Base-by-base conservation (phyloP, 2,329 filamentous ascomycete genomes). In the Aspergillus ochraceoroseus region DNA sequence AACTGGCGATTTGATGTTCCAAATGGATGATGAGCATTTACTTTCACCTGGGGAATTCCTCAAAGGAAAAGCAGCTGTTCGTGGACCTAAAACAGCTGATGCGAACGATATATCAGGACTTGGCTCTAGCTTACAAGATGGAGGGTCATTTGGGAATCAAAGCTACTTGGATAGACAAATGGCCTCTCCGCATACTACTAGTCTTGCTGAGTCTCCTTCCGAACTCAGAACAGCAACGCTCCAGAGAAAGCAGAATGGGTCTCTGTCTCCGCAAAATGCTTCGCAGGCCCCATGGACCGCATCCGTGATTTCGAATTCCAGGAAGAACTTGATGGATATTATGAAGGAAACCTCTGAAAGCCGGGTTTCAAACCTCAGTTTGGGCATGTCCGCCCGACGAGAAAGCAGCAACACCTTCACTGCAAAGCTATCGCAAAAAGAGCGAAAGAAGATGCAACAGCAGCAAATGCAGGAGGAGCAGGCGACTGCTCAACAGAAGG, bases 371-470 rank as follows among this genome's bases (percentile, higher is more conserved):
- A 75, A 72, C 38, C 52, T 79, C 13, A 75, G 74, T 1, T 52
- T 76, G 20, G 74, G 68, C 0, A 65, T 79, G 35, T 71, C 71
- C 5, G 64, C 62, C 15, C 65, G 71, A 36, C 64, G 68, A 14
- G 66, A 69, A 43, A 65, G 51, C 48, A 53, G 63, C 51, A 38
- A 63, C 55, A 54, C 56, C 54, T 57, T 68, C 17, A 61, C 68
- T 25, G 64, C 69, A 0, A 95, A 86, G 59, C 66, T 94, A 51
- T 95, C 89, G 0, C 92, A 96, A 54, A 94, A 92, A 58, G 89
- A 95, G 62, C 81, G 88, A 14, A 96, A 95, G 67, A 85, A 79
- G 58, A 79, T 88, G 49, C 79, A 87, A 54, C 83, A 87, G 55
- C 74, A 79, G 46, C 79, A 85, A 46, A 79, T 85, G 55, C 54